These are phyloP conservation scores for Diaporthe destruens DNA, from an alignment of 2,329 filamentous ascomycete species.

Conservation along the genomic window DNA sequence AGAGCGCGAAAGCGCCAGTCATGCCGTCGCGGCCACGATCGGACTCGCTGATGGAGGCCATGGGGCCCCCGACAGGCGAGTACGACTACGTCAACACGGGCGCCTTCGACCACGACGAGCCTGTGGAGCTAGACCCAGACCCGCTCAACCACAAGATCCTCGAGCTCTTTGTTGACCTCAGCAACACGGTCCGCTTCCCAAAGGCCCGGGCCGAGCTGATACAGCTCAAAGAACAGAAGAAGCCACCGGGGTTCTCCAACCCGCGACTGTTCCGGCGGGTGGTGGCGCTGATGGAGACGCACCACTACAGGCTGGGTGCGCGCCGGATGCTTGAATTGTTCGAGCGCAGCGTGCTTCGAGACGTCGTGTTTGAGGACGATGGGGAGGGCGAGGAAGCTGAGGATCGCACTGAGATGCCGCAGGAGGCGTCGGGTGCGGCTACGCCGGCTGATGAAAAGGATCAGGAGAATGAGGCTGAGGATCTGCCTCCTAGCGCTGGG, in stretches of 20 bases:
- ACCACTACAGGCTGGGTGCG: constrained; percentile 89
- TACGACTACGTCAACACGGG: constrained; percentile 37
- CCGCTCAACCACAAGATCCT: constrained; percentile 80
- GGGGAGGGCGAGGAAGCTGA: constrained; percentile 51
- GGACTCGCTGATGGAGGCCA: constrained; percentile 51
- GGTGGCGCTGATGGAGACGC: constrained; percentile 85
- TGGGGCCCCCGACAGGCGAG: constrained; percentile 40
- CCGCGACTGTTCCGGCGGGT: constrained; percentile 86
- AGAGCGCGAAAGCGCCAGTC: constrained; percentile 56
- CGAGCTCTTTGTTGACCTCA: constrained; percentile 86
- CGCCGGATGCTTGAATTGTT: constrained; percentile 94
- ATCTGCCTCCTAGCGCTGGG: constrained; percentile 70
- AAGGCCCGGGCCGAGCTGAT: constrained; percentile 85
- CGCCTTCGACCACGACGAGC: constrained; percentile 43
- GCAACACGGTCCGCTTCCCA: constrained; percentile 93
- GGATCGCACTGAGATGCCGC: constrained; percentile 14
- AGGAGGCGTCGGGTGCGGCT: not conserved
- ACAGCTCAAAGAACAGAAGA: constrained; percentile 81
- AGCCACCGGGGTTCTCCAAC: constrained; percentile 80
- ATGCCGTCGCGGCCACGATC: constrained; percentile 56
- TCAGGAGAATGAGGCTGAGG: constrained; percentile 54
- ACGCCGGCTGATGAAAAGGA: constrained; percentile 39
- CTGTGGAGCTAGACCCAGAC: constrained; percentile 55
- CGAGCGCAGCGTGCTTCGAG: constrained; percentile 87
- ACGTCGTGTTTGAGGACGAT: constrained; percentile 86